Base-by-base conservation (phyloP, 2,329 filamentous ascomycete species). In the Sarocladium brachiariae region DNA sequence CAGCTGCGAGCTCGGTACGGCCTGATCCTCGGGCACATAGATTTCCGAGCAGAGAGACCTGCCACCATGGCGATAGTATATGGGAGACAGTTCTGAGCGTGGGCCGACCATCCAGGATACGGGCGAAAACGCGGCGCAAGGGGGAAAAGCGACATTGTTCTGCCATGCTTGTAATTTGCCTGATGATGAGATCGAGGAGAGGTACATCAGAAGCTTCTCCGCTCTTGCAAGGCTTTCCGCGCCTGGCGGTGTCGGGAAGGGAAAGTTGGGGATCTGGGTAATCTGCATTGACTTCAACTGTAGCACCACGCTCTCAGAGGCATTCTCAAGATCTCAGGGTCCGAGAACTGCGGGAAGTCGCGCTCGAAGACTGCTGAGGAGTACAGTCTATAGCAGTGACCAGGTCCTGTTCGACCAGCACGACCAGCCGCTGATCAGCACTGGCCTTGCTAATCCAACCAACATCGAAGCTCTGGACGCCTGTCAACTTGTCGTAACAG, bases 391-490 rank as follows among this genome's bases (percentile, higher is more conserved):
- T 96, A 99, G 68, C 92, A 97, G 68, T 99, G 95, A 7, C 93
- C 93, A 1, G 93, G 91, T 0, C 90, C 92, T 3, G 92, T 99
- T 75, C 93, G 85, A 55, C 95, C 93, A 52, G 93, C 93, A 77
- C 93, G 89, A 70, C 93, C 93, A 53, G 89, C 83, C 93, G 81
- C 68, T 99, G 93, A 57, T 84, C 87, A 7, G 93, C 92, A 64
- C 89, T 95, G 24, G 93, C 93, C 70, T 99, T 97, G 71, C 91
- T 96, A 64, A 97, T 95, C 89, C 92, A 99, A 35, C 87, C 86
- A 50, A 99, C 81, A 59, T 96, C 87, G 63, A 96, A 99, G 62
- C 87, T 96, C 65, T 99, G 93, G 1, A 99, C 92, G 3, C 92
- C 92, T 8, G 87, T 96, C 10, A 81, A 72, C n/a, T 81, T 77